Percentiles rank a stretch among this genome's conserved stretches.
phyloP scores from a whole-genome alignment of 192 early-diverging fungal species.

The Coemansia sp. region DNA sequence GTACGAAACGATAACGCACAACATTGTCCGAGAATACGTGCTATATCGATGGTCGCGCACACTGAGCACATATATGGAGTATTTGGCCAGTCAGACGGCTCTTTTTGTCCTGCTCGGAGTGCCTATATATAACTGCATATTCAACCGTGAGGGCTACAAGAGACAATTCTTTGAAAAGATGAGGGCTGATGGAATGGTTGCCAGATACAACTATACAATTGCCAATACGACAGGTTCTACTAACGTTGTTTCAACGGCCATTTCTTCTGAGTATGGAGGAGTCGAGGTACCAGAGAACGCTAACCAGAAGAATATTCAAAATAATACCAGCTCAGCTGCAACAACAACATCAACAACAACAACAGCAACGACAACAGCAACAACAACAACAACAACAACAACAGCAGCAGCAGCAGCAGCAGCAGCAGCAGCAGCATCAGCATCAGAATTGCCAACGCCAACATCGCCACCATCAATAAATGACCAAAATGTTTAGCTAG shows the following conservation, averaged over 20 bases:
- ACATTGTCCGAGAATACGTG: slow-evolving; percentile 24
- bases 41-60: slow-evolving; percentile 29
- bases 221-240: not conserved
- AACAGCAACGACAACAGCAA: not conserved
- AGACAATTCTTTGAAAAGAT: slow-evolving; percentile 40
- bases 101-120: slow-evolving; percentile 25
- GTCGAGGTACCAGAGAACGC: not conserved
- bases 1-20: slow-evolving; percentile 36
- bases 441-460: not conserved
- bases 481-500: not conserved
- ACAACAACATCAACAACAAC: not conserved
- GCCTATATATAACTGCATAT: slow-evolving; percentile 47
- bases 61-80: slow-evolving; percentile 23
- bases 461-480: not conserved
- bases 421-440: no score
- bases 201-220: slow-evolving; percentile 21
- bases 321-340: not conserved
- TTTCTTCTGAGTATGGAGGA: not conserved
- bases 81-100: slow-evolving; percentile 23
- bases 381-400: no score
- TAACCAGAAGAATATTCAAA: not conserved
- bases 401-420: no score
- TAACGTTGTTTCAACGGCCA: not conserved
- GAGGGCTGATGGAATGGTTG: slow-evolving; percentile 37
- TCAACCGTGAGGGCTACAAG: slow-evolving; percentile 23